phyloP scores from a whole-genome alignment of 345 rosid genomes.

The Leavenworthia alabamica region DNA sequence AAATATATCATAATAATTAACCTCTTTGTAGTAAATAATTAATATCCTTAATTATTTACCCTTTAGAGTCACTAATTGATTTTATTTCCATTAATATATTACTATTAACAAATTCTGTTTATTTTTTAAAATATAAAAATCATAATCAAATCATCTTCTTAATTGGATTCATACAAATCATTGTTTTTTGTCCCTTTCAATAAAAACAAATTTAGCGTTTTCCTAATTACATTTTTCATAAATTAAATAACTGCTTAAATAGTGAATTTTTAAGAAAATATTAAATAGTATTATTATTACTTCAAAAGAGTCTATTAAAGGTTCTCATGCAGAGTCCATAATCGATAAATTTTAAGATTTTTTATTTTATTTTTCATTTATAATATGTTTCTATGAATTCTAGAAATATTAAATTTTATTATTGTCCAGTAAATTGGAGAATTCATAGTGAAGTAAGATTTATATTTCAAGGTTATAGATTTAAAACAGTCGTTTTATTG shows the following conservation, averaged over 20 bases:
- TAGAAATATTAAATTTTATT: background rate
- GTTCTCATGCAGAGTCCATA: no score
- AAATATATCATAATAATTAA: background rate
- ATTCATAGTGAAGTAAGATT: conserved; percentile 3
- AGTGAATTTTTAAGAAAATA: background rate
- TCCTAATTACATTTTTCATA: background rate
- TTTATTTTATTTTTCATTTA: no score
- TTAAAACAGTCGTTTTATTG: background rate
- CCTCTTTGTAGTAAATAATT: background rate
- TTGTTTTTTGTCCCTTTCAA: background rate
- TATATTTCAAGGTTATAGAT: background rate
- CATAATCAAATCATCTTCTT: background rate
- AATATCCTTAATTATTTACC: background rate
- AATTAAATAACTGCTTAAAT: background rate
- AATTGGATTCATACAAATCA: background rate
- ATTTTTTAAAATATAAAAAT: background rate
- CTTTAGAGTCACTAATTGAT: background rate
- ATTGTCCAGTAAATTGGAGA: conserved; percentile 1
- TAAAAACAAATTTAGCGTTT: background rate
- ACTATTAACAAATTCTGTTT: background rate
- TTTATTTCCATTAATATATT: conserved; percentile 6
- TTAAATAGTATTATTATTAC: no score
- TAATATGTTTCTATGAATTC: background rate
- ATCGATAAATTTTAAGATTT: no score
- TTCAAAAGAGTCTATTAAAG: no score